Evolutionary conservation across 148 eudicot genomes (phyloP), one percentile per base, ranked within the genome.

Genomic region (Heliamphora exappendiculata): DNA sequence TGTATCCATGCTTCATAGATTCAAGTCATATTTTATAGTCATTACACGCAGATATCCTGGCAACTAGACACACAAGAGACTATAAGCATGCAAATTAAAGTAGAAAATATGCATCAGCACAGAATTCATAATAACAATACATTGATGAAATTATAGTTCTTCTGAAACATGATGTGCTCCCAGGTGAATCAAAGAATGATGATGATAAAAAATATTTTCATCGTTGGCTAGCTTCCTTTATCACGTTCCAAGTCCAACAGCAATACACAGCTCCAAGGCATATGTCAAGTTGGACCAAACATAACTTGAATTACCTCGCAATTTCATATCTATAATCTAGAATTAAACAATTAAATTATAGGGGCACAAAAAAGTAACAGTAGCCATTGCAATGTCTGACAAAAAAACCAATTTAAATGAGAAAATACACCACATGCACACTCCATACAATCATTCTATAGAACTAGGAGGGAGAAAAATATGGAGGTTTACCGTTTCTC

Each of bases 401-500:
- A 7, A 29, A 31, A 65, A 39, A 31, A 62, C 28, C 53, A 51
- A 76, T 44, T 13, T 37, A 54, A 16, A 39, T 39, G 11, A 49
- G 41, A 65, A n/a, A n/a, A 19, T 33, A 70, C 4, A 70, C 8
- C 29, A 22, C 5, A 53, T 34, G 31, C 49, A 53, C 50, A 19
- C n/a, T 24, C 22, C 65, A 55, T 3, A 39, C 34, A 31, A 49
- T 19, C 5, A 9, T 62, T 7, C 17, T 4, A 13, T 19, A 63
- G 24, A 29, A 77, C 26, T 33, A 44, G n/a, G 24, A 64, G 53
- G 33, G 17, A 37, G 41, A 37, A 54, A 51, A 59, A 19, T 31
- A 67, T 54, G 63, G 44, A 54, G 36, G 45, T 51, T 74, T 77
- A 94, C 98, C 57, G 97, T 92, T 86, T 95, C 98, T 77, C 94